These are phyloP conservation scores for Phytophthora citrophthora DNA, from an alignment of 352 stramenopile species.

Conservation along the genomic window DNA sequence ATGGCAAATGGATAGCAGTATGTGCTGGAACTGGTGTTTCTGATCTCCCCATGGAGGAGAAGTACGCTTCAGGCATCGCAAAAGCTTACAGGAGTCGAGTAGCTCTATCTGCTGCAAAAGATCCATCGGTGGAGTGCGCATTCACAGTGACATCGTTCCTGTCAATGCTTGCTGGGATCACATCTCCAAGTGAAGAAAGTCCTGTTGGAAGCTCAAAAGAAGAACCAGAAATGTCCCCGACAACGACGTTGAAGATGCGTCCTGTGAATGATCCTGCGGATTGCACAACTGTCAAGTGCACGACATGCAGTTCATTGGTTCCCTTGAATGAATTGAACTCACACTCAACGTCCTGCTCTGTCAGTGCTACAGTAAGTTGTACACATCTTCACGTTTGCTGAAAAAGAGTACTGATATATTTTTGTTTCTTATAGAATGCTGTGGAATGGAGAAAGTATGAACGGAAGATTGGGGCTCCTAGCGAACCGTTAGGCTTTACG, in stretches of 20 bases:
- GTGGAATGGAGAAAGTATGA: slow-evolving; percentile 73
- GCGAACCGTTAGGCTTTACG: slow-evolving; percentile 68
- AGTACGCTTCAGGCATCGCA: slow-evolving; percentile 73
- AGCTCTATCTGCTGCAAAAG: slow-evolving; percentile 27
- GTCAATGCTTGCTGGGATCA: slow-evolving; percentile 37
- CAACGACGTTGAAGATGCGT: slow-evolving; percentile 5
- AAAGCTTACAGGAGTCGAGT: slow-evolving; percentile 64
- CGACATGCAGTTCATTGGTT: slow-evolving; percentile 59
- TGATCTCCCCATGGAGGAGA: slow-evolving; percentile 56
- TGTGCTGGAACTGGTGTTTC: slow-evolving; percentile 55
- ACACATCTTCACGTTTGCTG: neutral
- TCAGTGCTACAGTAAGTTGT: slow-evolving; percentile 45
- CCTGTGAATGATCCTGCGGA: slow-evolving; percentile 7
- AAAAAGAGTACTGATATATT: neutral
- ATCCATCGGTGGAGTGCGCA: slow-evolving; percentile 19
- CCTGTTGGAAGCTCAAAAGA: slow-evolving; percentile 9
- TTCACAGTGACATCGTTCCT: slow-evolving; percentile 68
- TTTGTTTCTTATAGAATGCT: slow-evolving; percentile 23
- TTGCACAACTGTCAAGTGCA: slow-evolving; percentile 68
- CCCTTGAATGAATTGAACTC: slow-evolving; percentile 56
- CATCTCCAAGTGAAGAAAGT: slow-evolving; percentile 14
- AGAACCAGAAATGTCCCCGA: slow-evolving; percentile 8
- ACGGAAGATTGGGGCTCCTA: slow-evolving; percentile 48
- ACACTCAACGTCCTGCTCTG: slow-evolving; percentile 69
- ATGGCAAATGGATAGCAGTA: slow-evolving; percentile 83